Evolutionary conservation across 108 stramenopile species (phyloP).

Genomic region (Craspedostauros australis): DNA sequence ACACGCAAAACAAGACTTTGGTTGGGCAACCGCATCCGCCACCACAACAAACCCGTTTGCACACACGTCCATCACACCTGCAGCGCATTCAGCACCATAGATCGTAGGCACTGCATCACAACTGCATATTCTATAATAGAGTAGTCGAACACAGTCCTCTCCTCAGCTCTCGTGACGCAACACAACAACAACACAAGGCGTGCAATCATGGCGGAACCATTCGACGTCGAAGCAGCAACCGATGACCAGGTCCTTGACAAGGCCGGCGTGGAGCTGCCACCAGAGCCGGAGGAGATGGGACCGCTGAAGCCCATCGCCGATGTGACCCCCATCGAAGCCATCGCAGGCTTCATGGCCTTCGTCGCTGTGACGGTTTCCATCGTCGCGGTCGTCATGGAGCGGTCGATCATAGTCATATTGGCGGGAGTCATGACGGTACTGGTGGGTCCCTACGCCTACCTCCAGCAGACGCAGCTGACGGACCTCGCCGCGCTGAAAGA

Average conservation of each 20-base stretch:
- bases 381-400: constrained; percentile 52
- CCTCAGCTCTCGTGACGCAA: background rate
- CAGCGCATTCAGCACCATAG: too few relatives aligned
- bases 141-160: background rate
- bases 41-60: too few relatives aligned
- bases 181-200: background rate
- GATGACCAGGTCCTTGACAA: constrained; percentile 6
- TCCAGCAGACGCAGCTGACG: constrained; percentile 70
- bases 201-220: background rate
- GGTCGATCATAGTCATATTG: constrained; percentile 31
- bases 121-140: too few relatives aligned
- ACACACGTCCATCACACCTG: too few relatives aligned
- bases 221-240: constrained; percentile 2
- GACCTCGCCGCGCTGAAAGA: constrained; percentile 62
- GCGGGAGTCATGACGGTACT: constrained; percentile 52
- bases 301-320: constrained; percentile 43
- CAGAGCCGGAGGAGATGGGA: constrained; percentile 23
- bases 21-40: too few relatives aligned
- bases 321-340: constrained; percentile 50
- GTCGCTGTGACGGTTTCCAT: constrained; percentile 40
- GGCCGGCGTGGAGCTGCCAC: constrained; percentile 13
- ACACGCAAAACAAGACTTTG: too few relatives aligned
- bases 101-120: too few relatives aligned
- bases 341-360: constrained; percentile 37
- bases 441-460: constrained; percentile 61